Conservation (phyloP, 352 stramenopile species). For the Detonula confervacea region DNA sequence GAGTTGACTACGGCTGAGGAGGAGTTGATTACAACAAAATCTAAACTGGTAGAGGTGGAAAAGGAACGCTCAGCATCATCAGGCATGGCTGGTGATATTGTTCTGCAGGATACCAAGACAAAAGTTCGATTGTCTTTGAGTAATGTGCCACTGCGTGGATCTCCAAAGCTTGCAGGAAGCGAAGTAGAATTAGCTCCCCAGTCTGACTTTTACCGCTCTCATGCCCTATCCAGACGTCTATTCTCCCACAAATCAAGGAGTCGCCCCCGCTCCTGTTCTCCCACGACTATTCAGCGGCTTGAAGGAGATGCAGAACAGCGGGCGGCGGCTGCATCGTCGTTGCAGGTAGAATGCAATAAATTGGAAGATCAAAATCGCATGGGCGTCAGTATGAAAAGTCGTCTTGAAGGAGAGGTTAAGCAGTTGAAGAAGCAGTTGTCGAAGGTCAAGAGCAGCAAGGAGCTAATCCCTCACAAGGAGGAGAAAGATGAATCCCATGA, state of each 20-base stretch:
- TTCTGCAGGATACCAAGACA: constrained; percentile 22
- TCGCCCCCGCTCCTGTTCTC: constrained; percentile 70
- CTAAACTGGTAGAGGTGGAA: constrained; percentile 42
- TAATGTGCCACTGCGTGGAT: not conserved
- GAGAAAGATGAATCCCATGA: constrained; percentile 34
- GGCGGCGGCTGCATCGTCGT: constrained; percentile 56
- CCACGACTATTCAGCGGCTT: constrained; percentile 62
- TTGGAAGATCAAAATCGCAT: constrained; percentile 82
- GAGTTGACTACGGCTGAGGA: constrained; percentile 63
- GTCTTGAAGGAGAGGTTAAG: constrained; percentile 77
- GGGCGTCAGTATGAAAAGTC: constrained; percentile 70
- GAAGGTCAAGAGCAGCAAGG: constrained; percentile 32
- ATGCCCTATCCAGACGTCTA: constrained; percentile 31
- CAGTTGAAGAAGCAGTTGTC: constrained; percentile 74
- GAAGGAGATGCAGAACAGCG: constrained; percentile 58
- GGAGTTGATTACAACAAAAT: constrained; percentile 40
- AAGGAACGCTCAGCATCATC: constrained; percentile 1
- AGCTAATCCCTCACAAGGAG: constrained; percentile 40
- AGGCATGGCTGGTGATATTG: not conserved
- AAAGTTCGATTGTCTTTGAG: constrained; percentile 9
- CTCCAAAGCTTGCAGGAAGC: constrained; percentile 4
- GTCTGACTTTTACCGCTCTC: constrained; percentile 46
- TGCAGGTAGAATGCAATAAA: constrained; percentile 63
- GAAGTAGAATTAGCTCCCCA: constrained; percentile 1
- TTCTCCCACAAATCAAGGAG: constrained; percentile 24